A percentile compares a stretch with the other conserved stretches of the same genome.
Evolutionary conservation across 1,139 yeast genomes (phyloP).

Genomic region (Saccharomyces hybrid): DNA sequence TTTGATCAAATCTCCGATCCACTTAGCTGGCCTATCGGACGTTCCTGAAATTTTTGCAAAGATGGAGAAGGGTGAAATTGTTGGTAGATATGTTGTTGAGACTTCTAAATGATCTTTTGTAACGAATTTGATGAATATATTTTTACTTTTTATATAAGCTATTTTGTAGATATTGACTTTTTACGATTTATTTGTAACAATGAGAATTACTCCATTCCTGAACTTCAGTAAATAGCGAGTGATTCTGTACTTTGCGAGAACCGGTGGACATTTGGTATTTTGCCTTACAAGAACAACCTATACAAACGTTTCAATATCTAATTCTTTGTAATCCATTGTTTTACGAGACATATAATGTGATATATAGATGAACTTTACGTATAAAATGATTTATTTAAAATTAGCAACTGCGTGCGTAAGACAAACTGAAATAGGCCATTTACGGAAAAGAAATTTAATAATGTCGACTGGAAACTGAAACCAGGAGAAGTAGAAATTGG

Average conservation of each 20-base stretch:
- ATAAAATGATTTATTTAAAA: not conserved
- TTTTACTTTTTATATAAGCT: not conserved
- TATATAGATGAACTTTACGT: not conserved
- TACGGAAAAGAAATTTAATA: not conserved
- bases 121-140: not conserved
- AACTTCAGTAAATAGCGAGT: too few species aligned
- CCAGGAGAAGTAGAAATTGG: not conserved
- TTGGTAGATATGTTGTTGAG: slow-evolving; percentile 62
- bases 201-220: not conserved
- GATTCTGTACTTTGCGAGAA: not conserved
- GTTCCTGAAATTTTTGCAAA: slow-evolving; percentile 47
- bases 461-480: not conserved
- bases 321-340: not conserved
- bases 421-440: not conserved
- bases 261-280: not conserved
- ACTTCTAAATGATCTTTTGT: slow-evolving; percentile 31
- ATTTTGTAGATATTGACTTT: not conserved
- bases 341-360: too few species aligned
- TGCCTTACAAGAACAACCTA: not conserved
- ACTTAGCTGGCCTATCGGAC: slow-evolving; percentile 52
- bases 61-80: slow-evolving; percentile 55
- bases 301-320: not conserved
- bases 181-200: not conserved
- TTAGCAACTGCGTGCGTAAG: not conserved
- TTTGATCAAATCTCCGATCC: slow-evolving; percentile 53